Conservation (phyloP, 208 protist species). For the Trypanosoma lewisi region DNA sequence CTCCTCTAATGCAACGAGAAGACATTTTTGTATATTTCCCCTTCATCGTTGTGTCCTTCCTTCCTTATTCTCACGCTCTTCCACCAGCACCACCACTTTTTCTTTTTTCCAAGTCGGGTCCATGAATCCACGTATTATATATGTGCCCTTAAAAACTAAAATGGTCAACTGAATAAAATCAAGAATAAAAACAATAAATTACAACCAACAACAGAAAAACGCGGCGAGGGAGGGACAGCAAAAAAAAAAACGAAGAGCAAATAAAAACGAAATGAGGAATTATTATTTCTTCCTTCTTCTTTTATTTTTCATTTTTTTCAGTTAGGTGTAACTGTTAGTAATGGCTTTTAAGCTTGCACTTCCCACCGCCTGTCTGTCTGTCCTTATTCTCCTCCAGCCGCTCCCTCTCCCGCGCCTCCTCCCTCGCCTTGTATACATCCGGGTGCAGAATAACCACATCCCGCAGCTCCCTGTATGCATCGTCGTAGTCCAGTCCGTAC, state of each 20-base stretch:
- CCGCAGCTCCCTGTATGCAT: conserved; percentile 77
- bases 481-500: conserved; percentile 90
- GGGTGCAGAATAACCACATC: conserved; percentile 72
- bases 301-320: background rate
- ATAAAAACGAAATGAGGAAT: background rate
- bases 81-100: too few species aligned
- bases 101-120: too few species aligned
- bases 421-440: conserved; percentile 47
- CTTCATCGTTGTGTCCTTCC: background rate
- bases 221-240: too few species aligned
- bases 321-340: too few species aligned
- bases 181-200: too few species aligned
- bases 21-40: background rate
- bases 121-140: too few species aligned
- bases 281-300: background rate
- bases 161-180: too few species aligned
- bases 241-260: too few species aligned
- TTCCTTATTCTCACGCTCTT: background rate
- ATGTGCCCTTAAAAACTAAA: too few species aligned
- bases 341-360: background rate
- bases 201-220: too few species aligned
- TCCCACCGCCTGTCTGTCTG: background rate
- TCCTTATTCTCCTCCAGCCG: background rate
- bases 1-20: background rate
- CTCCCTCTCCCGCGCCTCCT: conserved; percentile 7